Evolutionary conservation across 768 basidiomycete species (phyloP), one percentile per base, ranked within the genome.

Genomic region (Calocera viscosa): DNA sequence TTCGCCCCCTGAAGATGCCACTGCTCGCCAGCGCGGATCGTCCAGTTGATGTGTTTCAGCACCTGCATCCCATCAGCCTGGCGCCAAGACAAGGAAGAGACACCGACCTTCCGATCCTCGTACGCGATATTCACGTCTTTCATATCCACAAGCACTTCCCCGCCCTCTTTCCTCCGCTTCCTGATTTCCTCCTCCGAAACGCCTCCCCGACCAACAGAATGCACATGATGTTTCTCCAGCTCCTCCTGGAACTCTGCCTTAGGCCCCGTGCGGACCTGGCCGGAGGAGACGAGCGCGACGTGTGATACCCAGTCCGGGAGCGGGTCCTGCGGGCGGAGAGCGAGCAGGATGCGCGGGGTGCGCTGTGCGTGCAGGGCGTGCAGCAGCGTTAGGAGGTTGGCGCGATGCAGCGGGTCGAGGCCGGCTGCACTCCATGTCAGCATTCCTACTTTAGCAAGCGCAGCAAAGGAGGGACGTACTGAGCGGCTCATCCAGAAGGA

Each of bases 1-100:
- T 98, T 99, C 26, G 86, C 78, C 10, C 95, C 94, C 72, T 87
- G 83, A 14, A 99, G 84, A 72, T 94, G 90, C 91, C 93, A 97
- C 32, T 89, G 82, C 49, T 94, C 87, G 41, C 92, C 91, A 70
- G 84, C 82, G 1, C 80, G 80, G 68, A 98, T 86, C 40, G 85
- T 82, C 95, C 94, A 98, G 66, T 83, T 82, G 60, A 97, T 83
- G 66, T 85, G 78, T 68, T 83, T 81, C 1, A 99, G 82, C 2
- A 94, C 84, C 90, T 92, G 64, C 16, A 26, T 5, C 2, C 16
- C 34, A 32, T 60, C 26, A 28, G 39, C n/a, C 33, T 40, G 34
- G 53, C 38, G 63, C 5, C 35, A 19, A 34, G 30, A 47, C 22
- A 63, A 40, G 65, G 28, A n/a, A 24, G 34, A 67, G 71, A 63